phyloP scores from a whole-genome alignment of 331 rosid species.

The Malus hybrid region DNA sequence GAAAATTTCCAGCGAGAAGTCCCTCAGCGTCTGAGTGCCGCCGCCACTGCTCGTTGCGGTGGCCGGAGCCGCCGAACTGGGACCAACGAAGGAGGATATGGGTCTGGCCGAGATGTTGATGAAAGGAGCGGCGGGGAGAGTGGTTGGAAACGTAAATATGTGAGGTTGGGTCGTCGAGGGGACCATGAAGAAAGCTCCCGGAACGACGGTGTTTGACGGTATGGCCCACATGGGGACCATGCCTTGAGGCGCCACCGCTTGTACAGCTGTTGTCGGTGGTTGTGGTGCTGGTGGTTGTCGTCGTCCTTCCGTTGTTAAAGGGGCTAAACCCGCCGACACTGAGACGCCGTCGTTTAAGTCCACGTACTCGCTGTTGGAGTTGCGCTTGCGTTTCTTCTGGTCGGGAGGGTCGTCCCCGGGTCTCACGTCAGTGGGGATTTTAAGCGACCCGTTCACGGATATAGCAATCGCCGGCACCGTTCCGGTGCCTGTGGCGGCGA shows the following conservation, averaged over 20 bases:
- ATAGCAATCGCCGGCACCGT: constrained; percentile 76
- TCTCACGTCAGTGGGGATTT: constrained; percentile 58
- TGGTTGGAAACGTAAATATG: constrained; percentile 33
- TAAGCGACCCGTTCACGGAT: constrained; percentile 73
- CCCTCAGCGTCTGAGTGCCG: constrained; percentile 43
- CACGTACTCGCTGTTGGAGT: constrained; percentile 41
- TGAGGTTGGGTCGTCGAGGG: constrained; percentile 46
- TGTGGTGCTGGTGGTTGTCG: constrained; percentile 4
- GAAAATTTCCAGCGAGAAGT: constrained; percentile 63
- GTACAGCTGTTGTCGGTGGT: constrained; percentile 6
- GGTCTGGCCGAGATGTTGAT: constrained; percentile 45
- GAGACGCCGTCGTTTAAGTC: constrained; percentile 57
- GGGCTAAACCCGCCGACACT: constrained; percentile 33
- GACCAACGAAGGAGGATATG: constrained; percentile 53
- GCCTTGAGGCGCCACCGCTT: constrained; percentile 35
- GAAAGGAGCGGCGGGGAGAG: constrained; percentile 10
- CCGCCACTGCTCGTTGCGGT: no score
- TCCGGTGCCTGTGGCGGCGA: constrained; percentile 80
- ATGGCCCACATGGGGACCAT: constrained; percentile 79
- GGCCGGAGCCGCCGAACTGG: constrained; percentile 8
- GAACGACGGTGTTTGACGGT: constrained; percentile 65
- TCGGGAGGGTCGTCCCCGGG: constrained; percentile 28
- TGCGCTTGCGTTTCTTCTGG: constrained; percentile 52
- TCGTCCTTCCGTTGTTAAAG: constrained; percentile 6
- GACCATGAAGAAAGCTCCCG: constrained; percentile 59